These are phyloP conservation scores for Russula brevipes DNA, from an alignment of 768 basidiomycete genomes.

Conservation along the genomic window DNA sequence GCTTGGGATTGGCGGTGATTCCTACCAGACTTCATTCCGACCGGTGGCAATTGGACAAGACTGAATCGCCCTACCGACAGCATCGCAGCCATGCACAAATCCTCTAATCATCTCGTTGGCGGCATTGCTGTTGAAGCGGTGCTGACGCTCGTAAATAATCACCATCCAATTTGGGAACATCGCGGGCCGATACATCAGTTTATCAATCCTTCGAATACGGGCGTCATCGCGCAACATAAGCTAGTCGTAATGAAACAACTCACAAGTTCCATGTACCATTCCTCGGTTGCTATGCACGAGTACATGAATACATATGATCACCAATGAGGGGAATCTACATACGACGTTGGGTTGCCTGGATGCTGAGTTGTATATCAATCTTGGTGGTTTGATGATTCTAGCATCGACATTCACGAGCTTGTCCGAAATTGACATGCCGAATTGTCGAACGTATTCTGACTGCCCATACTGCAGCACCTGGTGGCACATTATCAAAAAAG, in stretches of 20 bases:
- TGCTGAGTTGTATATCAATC: slow-evolving; percentile 54
- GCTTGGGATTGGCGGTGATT: slow-evolving; percentile 45
- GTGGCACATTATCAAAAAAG: slow-evolving; percentile 22
- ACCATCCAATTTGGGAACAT: slow-evolving; percentile 55
- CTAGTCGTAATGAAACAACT: slow-evolving; percentile 15
- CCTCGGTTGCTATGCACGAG: slow-evolving; percentile 42
- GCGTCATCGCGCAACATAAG: neutral
- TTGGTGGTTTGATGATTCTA: slow-evolving; percentile 58
- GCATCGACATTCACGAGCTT: slow-evolving; percentile 55
- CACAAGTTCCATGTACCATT: slow-evolving; percentile 80
- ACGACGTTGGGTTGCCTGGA: slow-evolving; percentile 56
- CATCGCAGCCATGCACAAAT: slow-evolving; percentile 42
- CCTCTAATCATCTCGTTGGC: slow-evolving; percentile 52
- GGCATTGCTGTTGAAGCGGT: slow-evolving; percentile 44
- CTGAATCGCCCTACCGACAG: slow-evolving; percentile 50
- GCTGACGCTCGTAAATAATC: slow-evolving; percentile 56
- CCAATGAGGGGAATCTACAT: slow-evolving; percentile 27
- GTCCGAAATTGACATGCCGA: slow-evolving; percentile 57
- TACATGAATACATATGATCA: neutral
- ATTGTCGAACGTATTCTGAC: slow-evolving; percentile 57
- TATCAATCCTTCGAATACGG: slow-evolving; percentile 51
- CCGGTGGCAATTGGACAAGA: neutral
- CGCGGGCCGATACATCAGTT: slow-evolving; percentile 55
- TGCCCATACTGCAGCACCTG: slow-evolving; percentile 44
- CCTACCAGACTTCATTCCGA: slow-evolving; percentile 38